These are phyloP conservation scores for Russula foetens DNA, from an alignment of 768 basidiomycete genomes.

Conservation along the genomic window DNA sequence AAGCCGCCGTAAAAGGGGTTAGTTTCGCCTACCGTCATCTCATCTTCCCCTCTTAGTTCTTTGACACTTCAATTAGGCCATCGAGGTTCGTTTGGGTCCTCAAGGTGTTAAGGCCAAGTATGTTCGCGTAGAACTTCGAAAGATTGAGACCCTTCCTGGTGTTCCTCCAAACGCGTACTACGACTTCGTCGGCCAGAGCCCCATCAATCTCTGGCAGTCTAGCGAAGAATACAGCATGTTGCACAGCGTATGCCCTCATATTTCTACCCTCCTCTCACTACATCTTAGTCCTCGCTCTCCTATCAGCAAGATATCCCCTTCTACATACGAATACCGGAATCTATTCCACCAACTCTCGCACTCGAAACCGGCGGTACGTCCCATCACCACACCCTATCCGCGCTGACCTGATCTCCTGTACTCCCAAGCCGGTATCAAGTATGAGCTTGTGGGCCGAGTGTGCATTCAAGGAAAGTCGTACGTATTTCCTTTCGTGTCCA, in stretches of 20 bases:
- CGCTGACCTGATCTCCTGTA: not conserved
- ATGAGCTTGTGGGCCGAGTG: constrained; percentile 83
- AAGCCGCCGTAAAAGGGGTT: constrained; percentile 82
- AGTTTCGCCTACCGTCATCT: constrained; percentile 24
- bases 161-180: constrained; percentile 62
- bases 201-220: constrained; percentile 77
- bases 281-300: not conserved
- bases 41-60: constrained; percentile 6
- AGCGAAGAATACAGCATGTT: constrained; percentile 65
- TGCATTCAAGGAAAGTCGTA: constrained; percentile 84
- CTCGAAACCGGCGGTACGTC: constrained; percentile 64
- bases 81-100: constrained; percentile 73
- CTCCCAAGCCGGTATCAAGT: constrained; percentile 66
- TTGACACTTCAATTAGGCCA: constrained; percentile 43
- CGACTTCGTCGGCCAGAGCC: constrained; percentile 75
- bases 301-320: constrained; percentile 81
- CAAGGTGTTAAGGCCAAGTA: constrained; percentile 85
- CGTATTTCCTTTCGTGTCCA: constrained; percentile 20
- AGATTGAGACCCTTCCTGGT: constrained; percentile 77
- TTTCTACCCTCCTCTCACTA: not conserved
- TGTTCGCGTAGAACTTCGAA: constrained; percentile 86
- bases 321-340: constrained; percentile 85
- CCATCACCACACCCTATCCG: not conserved
- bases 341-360: constrained; percentile 78
- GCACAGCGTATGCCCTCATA: constrained; percentile 44